Percentiles rank a stretch among this genome's conserved stretches.
Conservation (phyloP, 164 flowering plant species). For the Aristolochia fimbriata region DNA sequence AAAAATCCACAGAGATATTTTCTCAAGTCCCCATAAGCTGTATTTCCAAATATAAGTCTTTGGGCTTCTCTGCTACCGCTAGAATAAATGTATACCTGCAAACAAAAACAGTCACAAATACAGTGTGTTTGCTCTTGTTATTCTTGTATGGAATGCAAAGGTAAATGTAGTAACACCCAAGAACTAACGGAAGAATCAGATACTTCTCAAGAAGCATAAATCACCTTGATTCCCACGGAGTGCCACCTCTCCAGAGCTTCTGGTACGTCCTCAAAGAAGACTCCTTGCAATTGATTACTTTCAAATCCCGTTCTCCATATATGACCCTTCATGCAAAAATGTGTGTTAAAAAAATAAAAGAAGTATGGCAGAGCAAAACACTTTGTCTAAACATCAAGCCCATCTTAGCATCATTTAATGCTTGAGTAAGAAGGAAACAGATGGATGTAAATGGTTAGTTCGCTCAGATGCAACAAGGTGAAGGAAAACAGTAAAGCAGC, state of each 20-base stretch:
- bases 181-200: no score
- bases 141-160: no score
- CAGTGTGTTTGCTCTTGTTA: no score
- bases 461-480: no score
- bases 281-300: conserved; percentile 62
- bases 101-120: background rate
- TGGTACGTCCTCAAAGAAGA: conserved; percentile 86
- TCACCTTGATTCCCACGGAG: conserved; percentile 69
- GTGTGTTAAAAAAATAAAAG: background rate
- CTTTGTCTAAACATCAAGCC: no score
- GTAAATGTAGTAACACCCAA: no score
- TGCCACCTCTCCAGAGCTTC: conserved; percentile 83
- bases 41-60: conserved; percentile 80
- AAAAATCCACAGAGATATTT: conserved; percentile 80
- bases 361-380: background rate
- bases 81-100: conserved; percentile 91
- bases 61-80: conserved; percentile 99
- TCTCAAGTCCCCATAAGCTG: conserved; percentile 80
- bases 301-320: conserved; percentile 91
- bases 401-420: no score
- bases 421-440: no score
- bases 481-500: no score
- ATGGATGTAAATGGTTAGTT: no score
- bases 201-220: background rate
- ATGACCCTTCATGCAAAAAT: conserved; percentile 56